These are phyloP conservation scores for Hysterangium stoloniferum DNA, from an alignment of 768 basidiomycete genomes.

Conservation along the genomic window DNA sequence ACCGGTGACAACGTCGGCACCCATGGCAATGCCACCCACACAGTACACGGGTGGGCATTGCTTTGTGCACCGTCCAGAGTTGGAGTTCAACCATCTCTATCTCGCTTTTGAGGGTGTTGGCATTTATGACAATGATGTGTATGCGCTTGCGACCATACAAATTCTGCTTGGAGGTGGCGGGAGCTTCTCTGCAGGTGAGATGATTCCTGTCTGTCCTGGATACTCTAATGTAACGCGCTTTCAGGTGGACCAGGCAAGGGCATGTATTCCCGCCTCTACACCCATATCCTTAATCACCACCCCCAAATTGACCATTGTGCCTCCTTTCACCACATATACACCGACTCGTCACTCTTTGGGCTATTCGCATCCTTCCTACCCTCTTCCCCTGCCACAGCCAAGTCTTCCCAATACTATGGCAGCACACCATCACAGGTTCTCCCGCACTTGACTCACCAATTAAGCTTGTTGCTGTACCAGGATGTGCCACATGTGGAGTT, in stretches of 20 bases:
- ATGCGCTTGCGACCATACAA: constrained; percentile 89
- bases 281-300: constrained; percentile 91
- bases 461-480: constrained; percentile 72
- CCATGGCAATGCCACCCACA: constrained; percentile 30
- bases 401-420: constrained; percentile 25
- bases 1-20: constrained; percentile 20
- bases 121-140: constrained; percentile 88
- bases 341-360: constrained; percentile 89
- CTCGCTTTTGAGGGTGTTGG: constrained; percentile 88
- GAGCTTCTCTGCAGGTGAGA: constrained; percentile 83
- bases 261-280: constrained; percentile 97
- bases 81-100: constrained; percentile 90
- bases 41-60: constrained; percentile 82
- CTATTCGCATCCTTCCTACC: constrained; percentile 82
- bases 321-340: constrained; percentile 96
- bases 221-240: not conserved
- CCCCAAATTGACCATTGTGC: constrained; percentile 92
- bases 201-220: not conserved
- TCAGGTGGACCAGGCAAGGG: constrained; percentile 94
- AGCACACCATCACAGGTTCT: constrained; percentile 67
- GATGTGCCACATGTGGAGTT: constrained; percentile 64
- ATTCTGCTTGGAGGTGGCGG: constrained; percentile 93
- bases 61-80: constrained; percentile 49
- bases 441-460: constrained; percentile 80
- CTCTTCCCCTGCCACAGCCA: constrained; percentile 38